Conservation (phyloP, 129 eudicot genomes). For the Tagetes erecta region DNA sequence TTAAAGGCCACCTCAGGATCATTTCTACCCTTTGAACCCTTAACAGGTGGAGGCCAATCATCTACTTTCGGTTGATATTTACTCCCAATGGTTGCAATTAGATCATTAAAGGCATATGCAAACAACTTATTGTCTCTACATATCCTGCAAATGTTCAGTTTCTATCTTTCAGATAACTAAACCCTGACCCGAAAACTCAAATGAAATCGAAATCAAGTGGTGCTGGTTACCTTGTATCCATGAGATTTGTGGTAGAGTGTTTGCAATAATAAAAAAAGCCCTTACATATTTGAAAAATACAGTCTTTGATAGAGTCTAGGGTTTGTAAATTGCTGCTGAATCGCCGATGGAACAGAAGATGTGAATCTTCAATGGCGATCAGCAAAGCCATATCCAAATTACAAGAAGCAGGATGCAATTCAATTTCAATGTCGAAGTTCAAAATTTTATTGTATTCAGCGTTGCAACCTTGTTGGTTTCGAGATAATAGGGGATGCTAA, state of each 20-base stretch:
- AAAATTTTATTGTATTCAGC: too few relatives aligned
- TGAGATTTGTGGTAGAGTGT: conserved; percentile 25
- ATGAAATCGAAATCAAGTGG: not conserved
- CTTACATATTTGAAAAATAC: conserved; percentile 24
- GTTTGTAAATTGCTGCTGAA: conserved; percentile 43
- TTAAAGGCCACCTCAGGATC: conserved; percentile 48
- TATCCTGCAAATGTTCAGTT: conserved; percentile 22
- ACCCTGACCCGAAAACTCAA: not conserved
- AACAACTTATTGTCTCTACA: conserved; percentile 26
- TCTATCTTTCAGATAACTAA: not conserved
- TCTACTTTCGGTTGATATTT: conserved; percentile 30
- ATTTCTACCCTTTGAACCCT: conserved; percentile 31
- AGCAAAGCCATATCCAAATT: not conserved
- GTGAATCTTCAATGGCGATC: conserved; percentile 43
- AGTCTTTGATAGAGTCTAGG: conserved; percentile 40
- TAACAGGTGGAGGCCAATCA: conserved; percentile 29
- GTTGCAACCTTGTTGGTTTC: too few relatives aligned
- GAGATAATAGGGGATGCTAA: too few relatives aligned
- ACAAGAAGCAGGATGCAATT: too few relatives aligned
- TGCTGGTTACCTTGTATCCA: conserved; percentile 43
- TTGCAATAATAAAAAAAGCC: conserved; percentile 20
- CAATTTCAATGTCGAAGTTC: too few relatives aligned
- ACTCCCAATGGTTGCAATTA: conserved; percentile 37
- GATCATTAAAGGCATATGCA: conserved; percentile 30
- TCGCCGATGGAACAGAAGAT: conserved; percentile 39